Base-by-base conservation (phyloP, 2,329 filamentous ascomycete genomes). In the Sporothrix schenckii region DNA sequence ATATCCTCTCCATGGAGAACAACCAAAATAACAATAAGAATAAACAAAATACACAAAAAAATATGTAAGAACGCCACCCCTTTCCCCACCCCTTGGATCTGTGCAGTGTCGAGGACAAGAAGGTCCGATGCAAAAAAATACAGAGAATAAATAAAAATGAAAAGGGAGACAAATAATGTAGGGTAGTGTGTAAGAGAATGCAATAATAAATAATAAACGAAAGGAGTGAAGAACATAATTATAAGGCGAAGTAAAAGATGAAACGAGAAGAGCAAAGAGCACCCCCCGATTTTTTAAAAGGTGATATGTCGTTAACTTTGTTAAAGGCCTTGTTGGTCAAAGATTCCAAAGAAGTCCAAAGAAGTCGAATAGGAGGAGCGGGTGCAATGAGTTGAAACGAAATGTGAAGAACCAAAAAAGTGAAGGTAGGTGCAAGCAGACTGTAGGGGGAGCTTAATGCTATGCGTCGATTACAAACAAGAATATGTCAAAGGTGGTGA, bases 101-200 rank as follows among this genome's bases (percentile, higher is more conserved):
- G 41, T 49, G 60, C n/a, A 63, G 41, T 65, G 60, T 49, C 60
- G 24, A 58, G 27, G 16, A 27, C 21, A 68, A 52, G 39, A 63
- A 63, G 24, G 54, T 39, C n/a, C 19, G 47, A 19, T 66, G 47
- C 21, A 21, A 56, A 66, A 66, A 39, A 19, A 14, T 49, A 68
- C 61, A 49, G 21, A 56, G 58, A 60, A 9, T 24, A 52, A 60
- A 54, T 39, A 47, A 39, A 56, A 66, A 50, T n/a, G 44, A 27
- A n/a, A 52, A 44, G 24, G 16, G 56, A 61, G 66, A 52, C 13
- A 21, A 10, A 11, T 54, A 70, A 44, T 13, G 14, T 44, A 16
- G 14, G 27, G n/a, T 11, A n/a, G 27, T 9, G 30, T 56, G 54
- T 30, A 54, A 66, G 24, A 30, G 41, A 30, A 16, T 19, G 47